A percentile compares a stretch with the other conserved stretches of the same genome.
phyloP scores from a whole-genome alignment of 768 basidiomycete species.

The Hygrocybe coccinea region DNA sequence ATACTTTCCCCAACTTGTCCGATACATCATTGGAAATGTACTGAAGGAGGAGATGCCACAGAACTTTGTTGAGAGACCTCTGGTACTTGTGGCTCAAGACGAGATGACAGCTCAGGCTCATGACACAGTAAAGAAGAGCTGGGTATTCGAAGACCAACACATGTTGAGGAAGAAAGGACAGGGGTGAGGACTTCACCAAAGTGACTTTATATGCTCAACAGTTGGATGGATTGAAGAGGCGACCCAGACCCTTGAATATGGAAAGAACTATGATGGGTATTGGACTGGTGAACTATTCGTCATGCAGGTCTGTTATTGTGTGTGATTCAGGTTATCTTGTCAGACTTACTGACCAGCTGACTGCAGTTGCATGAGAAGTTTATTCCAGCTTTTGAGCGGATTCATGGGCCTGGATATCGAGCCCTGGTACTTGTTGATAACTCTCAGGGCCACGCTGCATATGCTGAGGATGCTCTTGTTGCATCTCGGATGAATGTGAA shows the following conservation, averaged over 20 bases:
- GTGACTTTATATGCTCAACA: conserved; percentile 34
- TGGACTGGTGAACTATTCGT: conserved; percentile 31
- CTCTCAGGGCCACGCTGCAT: conserved; percentile 40
- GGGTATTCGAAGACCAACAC: conserved; percentile 33
- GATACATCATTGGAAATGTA: conserved; percentile 18
- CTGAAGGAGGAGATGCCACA: conserved; percentile 13
- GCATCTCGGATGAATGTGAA: conserved; percentile 32
- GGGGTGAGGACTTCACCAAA: conserved; percentile 35
- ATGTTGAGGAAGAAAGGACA: conserved; percentile 35
- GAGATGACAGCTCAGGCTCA: conserved; percentile 41
- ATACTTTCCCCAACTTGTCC: conserved; percentile 15
- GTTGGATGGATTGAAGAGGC: conserved; percentile 29
- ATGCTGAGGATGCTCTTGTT: conserved; percentile 33
- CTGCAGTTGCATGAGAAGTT: conserved; percentile 25
- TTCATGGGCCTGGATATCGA: conserved; percentile 31
- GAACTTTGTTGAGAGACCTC: conserved; percentile 15
- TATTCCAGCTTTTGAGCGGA: conserved; percentile 27
- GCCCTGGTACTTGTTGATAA: conserved; percentile 38
- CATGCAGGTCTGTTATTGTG: conserved; percentile 16
- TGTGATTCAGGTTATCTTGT: conserved; percentile 10
- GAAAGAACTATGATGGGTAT: conserved; percentile 41
- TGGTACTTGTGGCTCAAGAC: conserved; percentile 33
- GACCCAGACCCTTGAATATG: conserved; percentile 35
- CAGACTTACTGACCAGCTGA: background rate
- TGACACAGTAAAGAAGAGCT: conserved; percentile 29